Evolutionary conservation across 1,139 yeast genomes (phyloP).

Genomic region (Nadsonia commutata): DNA sequence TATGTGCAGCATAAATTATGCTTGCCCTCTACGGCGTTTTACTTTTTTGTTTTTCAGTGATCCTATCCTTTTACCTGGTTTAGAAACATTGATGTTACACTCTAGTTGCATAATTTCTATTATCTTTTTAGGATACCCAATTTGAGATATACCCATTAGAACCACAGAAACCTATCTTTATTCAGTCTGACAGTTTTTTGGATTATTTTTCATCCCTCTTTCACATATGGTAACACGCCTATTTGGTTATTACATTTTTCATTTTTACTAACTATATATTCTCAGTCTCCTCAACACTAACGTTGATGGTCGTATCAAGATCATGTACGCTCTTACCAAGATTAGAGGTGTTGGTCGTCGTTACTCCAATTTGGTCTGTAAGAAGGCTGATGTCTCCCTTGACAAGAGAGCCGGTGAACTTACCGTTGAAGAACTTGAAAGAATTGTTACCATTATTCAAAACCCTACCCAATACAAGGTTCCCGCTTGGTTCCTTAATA

Average conservation of each 20-base stretch:
- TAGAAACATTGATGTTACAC: no score
- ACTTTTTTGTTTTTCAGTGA: no score
- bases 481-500: slow-evolving; percentile 99
- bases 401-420: slow-evolving; percentile 99
- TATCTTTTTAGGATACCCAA: no score
- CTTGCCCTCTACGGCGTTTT: no score
- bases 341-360: slow-evolving; percentile 99
- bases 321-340: slow-evolving; percentile 99
- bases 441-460: slow-evolving; percentile 99
- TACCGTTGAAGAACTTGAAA: slow-evolving; percentile 99
- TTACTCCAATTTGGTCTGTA: slow-evolving; percentile 99
- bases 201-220: no score
- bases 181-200: no score
- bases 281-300: slow-evolving; percentile 96
- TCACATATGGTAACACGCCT: no score
- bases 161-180: no score
- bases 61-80: no score
- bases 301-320: slow-evolving; percentile 99
- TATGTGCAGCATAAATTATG: no score
- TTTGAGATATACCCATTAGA: no score
- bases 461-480: slow-evolving; percentile 98
- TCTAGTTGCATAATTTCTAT: no score
- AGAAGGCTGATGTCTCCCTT: slow-evolving; percentile 99
- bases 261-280: neutral
- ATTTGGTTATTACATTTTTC: neutral